These are phyloP conservation scores for Talaromyces amestolkiae DNA, from an alignment of 2,329 filamentous ascomycete species.

Conservation along the genomic window DNA sequence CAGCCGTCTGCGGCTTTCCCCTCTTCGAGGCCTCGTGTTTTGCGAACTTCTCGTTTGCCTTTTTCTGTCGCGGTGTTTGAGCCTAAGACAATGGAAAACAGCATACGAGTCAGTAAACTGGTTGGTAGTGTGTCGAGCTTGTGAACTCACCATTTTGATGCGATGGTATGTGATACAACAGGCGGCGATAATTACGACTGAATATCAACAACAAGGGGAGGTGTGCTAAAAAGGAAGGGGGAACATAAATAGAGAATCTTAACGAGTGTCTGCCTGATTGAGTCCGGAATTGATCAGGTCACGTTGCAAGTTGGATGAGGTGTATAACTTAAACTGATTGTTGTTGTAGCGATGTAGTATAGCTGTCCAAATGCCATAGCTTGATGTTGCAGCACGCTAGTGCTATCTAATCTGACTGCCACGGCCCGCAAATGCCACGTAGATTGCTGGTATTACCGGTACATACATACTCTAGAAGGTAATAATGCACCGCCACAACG, in stretches of 20 bases:
- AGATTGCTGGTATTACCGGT: background rate
- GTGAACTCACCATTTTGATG: background rate
- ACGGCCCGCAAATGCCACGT: background rate
- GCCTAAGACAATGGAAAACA: conserved; percentile 39
- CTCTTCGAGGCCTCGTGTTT: conserved; percentile 59
- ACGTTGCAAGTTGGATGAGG: conserved; percentile 2
- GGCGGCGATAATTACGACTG: background rate
- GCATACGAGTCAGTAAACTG: background rate
- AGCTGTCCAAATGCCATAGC: background rate
- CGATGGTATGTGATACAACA: background rate
- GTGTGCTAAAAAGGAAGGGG: background rate
- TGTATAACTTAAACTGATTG: background rate
- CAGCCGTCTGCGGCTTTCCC: conserved; percentile 50
- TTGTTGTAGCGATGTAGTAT: conserved; percentile 2
- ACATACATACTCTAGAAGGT: no score
- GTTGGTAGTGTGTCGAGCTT: background rate
- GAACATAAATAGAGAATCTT: background rate
- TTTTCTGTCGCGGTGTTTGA: conserved; percentile 65
- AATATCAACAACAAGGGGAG: background rate
- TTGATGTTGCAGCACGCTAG: background rate
- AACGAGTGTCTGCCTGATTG: conserved; percentile 6
- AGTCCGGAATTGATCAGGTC: background rate
- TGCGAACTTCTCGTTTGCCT: conserved; percentile 62
- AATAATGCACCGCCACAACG: background rate
- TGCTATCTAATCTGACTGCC: conserved; percentile 5